phyloP scores from a whole-genome alignment of 805 yeast species.

The Lachancea fermentati region DNA sequence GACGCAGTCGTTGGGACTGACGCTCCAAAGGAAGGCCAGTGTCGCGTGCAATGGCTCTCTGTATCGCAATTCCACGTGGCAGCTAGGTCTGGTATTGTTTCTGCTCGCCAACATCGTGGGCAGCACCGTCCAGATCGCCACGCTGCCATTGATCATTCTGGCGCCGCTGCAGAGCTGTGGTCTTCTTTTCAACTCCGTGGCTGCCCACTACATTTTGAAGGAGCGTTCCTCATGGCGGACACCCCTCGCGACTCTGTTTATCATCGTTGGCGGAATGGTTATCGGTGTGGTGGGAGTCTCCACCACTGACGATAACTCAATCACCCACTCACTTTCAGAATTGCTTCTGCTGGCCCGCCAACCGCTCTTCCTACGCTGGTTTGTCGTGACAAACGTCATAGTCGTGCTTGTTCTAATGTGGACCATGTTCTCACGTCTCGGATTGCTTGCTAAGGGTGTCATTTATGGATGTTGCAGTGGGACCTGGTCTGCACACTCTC shows the following conservation, averaged over 20 bases:
- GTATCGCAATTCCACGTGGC: slow-evolving; percentile 52
- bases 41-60: slow-evolving; percentile 4
- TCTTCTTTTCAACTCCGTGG: slow-evolving; percentile 75
- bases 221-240: slow-evolving; percentile 61
- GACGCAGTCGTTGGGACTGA: slow-evolving; percentile 74
- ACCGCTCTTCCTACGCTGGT: slow-evolving; percentile 54
- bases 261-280: slow-evolving; percentile 66
- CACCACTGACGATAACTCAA: slow-evolving; percentile 4
- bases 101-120: slow-evolving; percentile 73
- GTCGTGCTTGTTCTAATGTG: slow-evolving; percentile 16
- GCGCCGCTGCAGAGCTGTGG: slow-evolving; percentile 86
- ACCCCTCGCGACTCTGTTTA: slow-evolving; percentile 58
- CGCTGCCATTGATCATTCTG: slow-evolving; percentile 72
- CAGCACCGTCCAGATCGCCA: slow-evolving; percentile 74
- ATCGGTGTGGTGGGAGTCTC: slow-evolving; percentile 64
- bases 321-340: slow-evolving; percentile 42
- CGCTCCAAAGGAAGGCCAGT: slow-evolving; percentile 59
- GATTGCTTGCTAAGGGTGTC: slow-evolving; percentile 42
- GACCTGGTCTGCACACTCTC: slow-evolving; percentile 75
- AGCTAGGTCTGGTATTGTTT: slow-evolving; percentile 65
- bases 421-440: not conserved
- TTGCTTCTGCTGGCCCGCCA: slow-evolving; percentile 39
- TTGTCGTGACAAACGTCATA: slow-evolving; percentile 31
- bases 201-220: slow-evolving; percentile 60
- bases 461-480: slow-evolving; percentile 68